Evolutionary conservation across 352 stramenopile species (phyloP).

Genomic region (Globisporangium paroecandrum): DNA sequence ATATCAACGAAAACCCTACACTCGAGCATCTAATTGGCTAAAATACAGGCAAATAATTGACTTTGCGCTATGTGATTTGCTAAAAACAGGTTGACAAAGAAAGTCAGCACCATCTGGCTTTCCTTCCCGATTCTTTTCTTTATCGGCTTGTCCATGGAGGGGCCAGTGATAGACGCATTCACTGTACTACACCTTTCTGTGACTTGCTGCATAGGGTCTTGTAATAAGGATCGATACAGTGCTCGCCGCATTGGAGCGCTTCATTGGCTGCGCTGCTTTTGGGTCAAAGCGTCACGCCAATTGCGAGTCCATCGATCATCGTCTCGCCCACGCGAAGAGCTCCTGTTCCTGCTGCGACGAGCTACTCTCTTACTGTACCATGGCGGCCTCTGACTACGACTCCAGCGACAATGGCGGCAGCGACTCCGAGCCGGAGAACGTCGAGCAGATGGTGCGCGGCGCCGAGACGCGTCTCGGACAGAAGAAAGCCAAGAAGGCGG

Average conservation of each 20-base stretch:
- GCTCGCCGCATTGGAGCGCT: neutral
- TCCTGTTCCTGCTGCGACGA: conserved; percentile 6
- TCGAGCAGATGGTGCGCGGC: conserved; percentile 52
- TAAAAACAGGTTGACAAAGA: neutral
- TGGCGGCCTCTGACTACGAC: conserved; percentile 36
- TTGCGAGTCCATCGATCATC: neutral
- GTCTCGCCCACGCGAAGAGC: neutral
- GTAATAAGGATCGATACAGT: neutral
- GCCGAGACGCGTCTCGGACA: conserved; percentile 59
- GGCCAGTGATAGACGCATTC: neutral
- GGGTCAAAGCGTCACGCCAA: conserved; percentile 16
- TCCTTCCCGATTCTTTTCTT: neutral
- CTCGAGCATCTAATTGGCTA: neutral
- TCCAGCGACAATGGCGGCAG: conserved; percentile 40
- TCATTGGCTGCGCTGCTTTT: conserved; percentile 18
- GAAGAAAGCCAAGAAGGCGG: conserved; percentile 19
- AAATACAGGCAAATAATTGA: neutral
- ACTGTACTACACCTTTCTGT: conserved; percentile 1
- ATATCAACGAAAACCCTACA: neutral
- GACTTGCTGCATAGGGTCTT: neutral
- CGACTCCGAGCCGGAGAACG: conserved; percentile 60
- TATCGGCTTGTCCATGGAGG: neutral
- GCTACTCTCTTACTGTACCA: neutral
- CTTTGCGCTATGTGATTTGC: neutral
- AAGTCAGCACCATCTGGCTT: conserved; percentile 9